Evolutionary conservation across 768 basidiomycete species (phyloP).

Genomic region (Sistotremastrum suecicum): DNA sequence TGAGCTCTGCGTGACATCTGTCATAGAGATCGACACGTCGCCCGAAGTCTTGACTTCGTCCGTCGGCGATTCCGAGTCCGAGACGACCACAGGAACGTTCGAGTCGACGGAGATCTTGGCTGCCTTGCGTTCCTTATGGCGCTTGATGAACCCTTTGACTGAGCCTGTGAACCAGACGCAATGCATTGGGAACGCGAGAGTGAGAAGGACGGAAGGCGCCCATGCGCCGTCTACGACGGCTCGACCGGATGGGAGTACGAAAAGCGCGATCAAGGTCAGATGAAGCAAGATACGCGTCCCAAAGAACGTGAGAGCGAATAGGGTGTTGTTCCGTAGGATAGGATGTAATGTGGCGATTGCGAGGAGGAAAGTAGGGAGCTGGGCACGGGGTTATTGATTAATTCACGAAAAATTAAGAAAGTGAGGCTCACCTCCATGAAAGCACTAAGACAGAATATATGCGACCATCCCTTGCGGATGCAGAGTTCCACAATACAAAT

Average conservation of each 20-base stretch:
- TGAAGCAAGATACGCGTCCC: slow-evolving; percentile 37
- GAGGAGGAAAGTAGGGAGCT: slow-evolving; percentile 42
- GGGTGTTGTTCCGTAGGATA: slow-evolving; percentile 28
- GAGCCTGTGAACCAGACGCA: slow-evolving; percentile 39
- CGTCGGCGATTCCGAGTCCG: too few species aligned
- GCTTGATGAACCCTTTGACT: slow-evolving; percentile 30
- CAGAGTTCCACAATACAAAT: slow-evolving; percentile 26
- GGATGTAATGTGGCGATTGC: slow-evolving; percentile 32
- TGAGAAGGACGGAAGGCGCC: slow-evolving; percentile 26
- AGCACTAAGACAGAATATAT: slow-evolving; percentile 29
- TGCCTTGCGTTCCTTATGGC: slow-evolving; percentile 7
- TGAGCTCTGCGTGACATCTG: too few species aligned
- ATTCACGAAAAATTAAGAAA: slow-evolving; percentile 2
- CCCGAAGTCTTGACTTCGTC: too few species aligned
- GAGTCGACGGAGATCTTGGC: too few species aligned
- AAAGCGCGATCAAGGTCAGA: slow-evolving; percentile 20
- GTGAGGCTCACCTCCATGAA: slow-evolving; percentile 30
- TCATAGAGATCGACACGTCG: too few species aligned
- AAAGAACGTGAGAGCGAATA: slow-evolving; percentile 38
- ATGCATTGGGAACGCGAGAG: slow-evolving; percentile 33
- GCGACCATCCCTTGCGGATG: slow-evolving; percentile 20
- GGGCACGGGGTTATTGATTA: neutral
- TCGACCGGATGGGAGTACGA: slow-evolving; percentile 17
- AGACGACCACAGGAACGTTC: too few species aligned
- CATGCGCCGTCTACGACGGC: slow-evolving; percentile 19